Percentiles rank a stretch among this genome's conserved stretches.
phyloP scores from a whole-genome alignment of 202 grass and related monocot species.

The Setaria italica region DNA sequence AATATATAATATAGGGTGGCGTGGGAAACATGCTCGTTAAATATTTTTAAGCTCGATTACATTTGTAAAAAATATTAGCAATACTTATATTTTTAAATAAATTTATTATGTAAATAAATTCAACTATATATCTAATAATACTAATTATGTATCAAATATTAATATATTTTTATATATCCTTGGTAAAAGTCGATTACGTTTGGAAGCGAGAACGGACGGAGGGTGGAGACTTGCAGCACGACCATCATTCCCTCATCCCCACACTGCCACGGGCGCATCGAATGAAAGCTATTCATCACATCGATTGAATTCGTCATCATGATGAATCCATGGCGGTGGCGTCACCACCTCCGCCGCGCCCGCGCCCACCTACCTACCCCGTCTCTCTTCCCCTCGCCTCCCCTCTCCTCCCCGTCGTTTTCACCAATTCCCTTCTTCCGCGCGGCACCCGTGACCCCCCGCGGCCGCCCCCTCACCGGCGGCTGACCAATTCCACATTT shows the following conservation, averaged over 20 bases:
- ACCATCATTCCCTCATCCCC: constrained; percentile 13
- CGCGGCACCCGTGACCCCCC: constrained; percentile 37
- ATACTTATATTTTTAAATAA: too few species aligned
- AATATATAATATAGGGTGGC: too few species aligned
- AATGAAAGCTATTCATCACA: background rate
- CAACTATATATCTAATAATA: too few species aligned
- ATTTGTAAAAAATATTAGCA: too few species aligned
- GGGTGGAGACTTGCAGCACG: too few species aligned
- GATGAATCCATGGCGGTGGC: constrained; percentile 1
- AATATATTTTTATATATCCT: too few species aligned
- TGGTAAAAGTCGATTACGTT: too few species aligned
- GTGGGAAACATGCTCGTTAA: too few species aligned
- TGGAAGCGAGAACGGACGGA: too few species aligned
- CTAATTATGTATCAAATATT: too few species aligned
- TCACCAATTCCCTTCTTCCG: constrained; percentile 3
- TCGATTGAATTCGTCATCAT: background rate
- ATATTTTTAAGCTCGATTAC: too few species aligned
- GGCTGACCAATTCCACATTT: constrained; percentile 28
- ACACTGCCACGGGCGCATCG: constrained; percentile 1
- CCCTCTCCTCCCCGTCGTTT: background rate
- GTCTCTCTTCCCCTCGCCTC: background rate
- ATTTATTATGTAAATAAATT: too few species aligned
- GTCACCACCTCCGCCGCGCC: background rate
- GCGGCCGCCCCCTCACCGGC: background rate
- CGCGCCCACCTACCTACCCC: background rate